Percentiles rank a stretch among this genome's conserved stretches.
phyloP scores from a whole-genome alignment of 257 asterid species.

The Plantago elongata region DNA sequence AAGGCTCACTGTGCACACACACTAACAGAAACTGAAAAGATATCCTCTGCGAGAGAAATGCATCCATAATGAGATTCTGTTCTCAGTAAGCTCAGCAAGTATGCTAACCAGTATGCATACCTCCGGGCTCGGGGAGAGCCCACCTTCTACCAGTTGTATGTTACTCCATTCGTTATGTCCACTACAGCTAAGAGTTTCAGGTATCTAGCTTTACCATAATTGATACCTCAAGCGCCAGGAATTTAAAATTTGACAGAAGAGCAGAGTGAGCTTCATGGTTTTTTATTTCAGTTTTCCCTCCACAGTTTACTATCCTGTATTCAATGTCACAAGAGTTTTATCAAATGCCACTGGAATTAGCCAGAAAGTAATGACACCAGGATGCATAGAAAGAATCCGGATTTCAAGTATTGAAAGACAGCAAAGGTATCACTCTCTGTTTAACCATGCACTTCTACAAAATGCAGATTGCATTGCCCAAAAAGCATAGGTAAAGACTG shows the following conservation, averaged over 20 bases:
- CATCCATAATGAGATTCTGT: neutral
- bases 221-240: constrained; percentile 9
- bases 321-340: constrained; percentile 3
- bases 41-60: no score
- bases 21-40: neutral
- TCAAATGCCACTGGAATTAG: neutral
- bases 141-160: neutral
- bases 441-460: no score
- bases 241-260: constrained; percentile 28
- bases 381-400: neutral
- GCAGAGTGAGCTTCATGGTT: constrained; percentile 25
- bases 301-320: constrained; percentile 4
- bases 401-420: no score
- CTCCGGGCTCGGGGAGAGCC: neutral
- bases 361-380: no score
- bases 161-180: neutral
- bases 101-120: neutral
- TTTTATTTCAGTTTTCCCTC: constrained; percentile 8
- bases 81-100: neutral
- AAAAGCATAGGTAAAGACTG: neutral
- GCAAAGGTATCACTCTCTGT: no score
- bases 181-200: no score
- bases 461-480: neutral
- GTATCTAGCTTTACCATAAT: constrained; percentile 8
- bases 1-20: neutral